Evolutionary conservation across 495 filamentous ascomycete genomes (phyloP).

Genomic region (Lophiotrema nucula): DNA sequence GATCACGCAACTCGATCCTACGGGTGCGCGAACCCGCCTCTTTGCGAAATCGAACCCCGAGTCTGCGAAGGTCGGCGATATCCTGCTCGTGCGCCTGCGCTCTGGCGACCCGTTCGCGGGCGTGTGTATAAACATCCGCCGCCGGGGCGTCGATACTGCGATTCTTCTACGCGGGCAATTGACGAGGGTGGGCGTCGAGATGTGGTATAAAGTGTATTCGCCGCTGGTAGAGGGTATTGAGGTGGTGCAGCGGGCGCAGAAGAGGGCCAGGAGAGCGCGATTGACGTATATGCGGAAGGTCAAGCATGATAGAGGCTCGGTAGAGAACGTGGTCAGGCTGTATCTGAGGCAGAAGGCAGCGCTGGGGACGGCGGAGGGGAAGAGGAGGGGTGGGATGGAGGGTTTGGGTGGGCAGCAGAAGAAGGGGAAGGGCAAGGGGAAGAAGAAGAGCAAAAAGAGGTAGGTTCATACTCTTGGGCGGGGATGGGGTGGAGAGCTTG

Average conservation of each 20-base stretch:
- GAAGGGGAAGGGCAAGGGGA: conserved; percentile 34
- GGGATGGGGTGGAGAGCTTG: background rate
- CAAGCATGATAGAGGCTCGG: conserved; percentile 66
- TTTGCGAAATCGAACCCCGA: conserved; percentile 75
- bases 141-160: conserved; percentile 80
- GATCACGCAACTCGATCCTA: conserved; percentile 74
- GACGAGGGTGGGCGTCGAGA: conserved; percentile 84
- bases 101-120: conserved; percentile 89
- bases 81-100: conserved; percentile 80
- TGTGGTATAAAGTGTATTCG: conserved; percentile 93
- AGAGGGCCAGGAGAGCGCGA: conserved; percentile 82
- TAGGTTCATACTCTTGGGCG: background rate
- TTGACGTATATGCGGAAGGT: conserved; percentile 85
- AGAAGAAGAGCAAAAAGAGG: conserved; percentile 7
- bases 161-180: conserved; percentile 82
- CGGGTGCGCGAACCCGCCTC: conserved; percentile 72
- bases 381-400: conserved; percentile 20
- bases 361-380: conserved; percentile 40
- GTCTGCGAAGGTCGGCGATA: conserved; percentile 75
- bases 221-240: conserved; percentile 89
- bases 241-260: conserved; percentile 80
- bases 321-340: conserved; percentile 68
- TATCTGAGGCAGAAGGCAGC: conserved; percentile 63
- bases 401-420: conserved; percentile 20
- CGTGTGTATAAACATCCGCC: conserved; percentile 78